phyloP scores from a whole-genome alignment of 2,329 filamentous ascomycete species.

The Arthrobotrys sinensis region DNA sequence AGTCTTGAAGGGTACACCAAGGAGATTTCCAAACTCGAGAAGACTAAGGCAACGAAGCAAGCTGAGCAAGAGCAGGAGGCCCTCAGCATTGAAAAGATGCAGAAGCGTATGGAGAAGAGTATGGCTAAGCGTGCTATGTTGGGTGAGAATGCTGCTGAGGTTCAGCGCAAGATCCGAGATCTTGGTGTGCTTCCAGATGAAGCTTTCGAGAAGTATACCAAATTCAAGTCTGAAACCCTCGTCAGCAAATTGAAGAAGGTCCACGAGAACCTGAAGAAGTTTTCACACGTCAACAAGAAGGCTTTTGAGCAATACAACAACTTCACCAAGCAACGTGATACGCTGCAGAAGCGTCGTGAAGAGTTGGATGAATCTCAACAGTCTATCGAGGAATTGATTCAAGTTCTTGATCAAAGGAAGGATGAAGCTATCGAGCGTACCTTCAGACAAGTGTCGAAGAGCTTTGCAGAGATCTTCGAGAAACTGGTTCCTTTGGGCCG shows the following conservation, averaged over 20 bases:
- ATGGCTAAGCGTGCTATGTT: conserved; percentile 88
- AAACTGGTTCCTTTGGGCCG: conserved; percentile 94
- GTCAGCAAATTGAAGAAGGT: conserved; percentile 85
- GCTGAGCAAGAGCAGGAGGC: conserved; percentile 79
- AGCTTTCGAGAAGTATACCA: conserved; percentile 90
- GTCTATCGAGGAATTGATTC: conserved; percentile 92
- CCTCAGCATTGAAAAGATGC: conserved; percentile 83
- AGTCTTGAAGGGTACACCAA: conserved; percentile 75
- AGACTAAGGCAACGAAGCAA: conserved; percentile 67
- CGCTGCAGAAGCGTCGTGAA: conserved; percentile 83
- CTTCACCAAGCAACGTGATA: conserved; percentile 92
- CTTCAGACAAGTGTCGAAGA: conserved; percentile 96
- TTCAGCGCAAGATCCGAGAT: conserved; percentile 89
- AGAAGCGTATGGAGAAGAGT: conserved; percentile 91
- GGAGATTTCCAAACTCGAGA: conserved; percentile 66
- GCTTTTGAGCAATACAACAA: conserved; percentile 99
- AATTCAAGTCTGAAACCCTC: conserved; percentile 83
- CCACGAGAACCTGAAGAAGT: conserved; percentile 94
- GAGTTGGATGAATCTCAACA: conserved; percentile 89
- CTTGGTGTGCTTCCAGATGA: conserved; percentile 94
- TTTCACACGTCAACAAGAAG: conserved; percentile 99
- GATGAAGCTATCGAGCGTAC: conserved; percentile 98
- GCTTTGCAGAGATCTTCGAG: conserved; percentile 93
- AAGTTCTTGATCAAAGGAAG: conserved; percentile 92
- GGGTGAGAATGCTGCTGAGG: conserved; percentile 82